Evolutionary conservation across 2,329 filamentous ascomycete genomes (phyloP).

Genomic region (Claviceps arundinis): DNA sequence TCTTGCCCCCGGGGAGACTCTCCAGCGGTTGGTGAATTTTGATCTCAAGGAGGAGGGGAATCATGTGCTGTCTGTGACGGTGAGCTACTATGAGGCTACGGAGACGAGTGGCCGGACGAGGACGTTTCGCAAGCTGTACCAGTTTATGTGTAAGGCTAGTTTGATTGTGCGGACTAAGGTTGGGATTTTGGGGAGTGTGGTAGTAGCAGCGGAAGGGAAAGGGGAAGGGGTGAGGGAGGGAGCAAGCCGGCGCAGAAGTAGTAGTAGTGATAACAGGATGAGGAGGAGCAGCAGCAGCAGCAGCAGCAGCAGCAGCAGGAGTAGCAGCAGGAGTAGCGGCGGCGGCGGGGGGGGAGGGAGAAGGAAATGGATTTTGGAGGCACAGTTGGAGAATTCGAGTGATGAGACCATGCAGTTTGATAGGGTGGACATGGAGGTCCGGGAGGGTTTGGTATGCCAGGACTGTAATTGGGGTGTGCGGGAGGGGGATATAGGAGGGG

Average conservation of each 20-base stretch:
- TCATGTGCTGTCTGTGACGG: constrained; percentile 84
- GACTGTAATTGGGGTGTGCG: constrained; percentile 43
- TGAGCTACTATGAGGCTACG: constrained; percentile 85
- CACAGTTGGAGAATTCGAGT: constrained; percentile 88
- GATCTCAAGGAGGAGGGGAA: constrained; percentile 89
- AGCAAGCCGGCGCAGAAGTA: no score
- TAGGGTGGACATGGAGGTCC: constrained; percentile 41
- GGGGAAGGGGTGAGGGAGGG: no score
- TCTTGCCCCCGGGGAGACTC: constrained; percentile 48
- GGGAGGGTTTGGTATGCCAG: constrained; percentile 34
- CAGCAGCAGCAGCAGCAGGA: background rate
- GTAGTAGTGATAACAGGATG: background rate
- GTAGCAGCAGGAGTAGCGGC: constrained; percentile 7
- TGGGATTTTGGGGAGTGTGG: constrained; percentile 25
- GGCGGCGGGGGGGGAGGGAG: constrained; percentile 5
- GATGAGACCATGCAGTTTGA: constrained; percentile 74
- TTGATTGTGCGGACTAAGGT: constrained; percentile 86
- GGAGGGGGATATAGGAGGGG: background rate
- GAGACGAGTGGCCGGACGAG: constrained; percentile 57
- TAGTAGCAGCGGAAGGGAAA: background rate
- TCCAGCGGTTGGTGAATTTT: constrained; percentile 74
- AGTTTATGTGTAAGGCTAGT: constrained; percentile 85
- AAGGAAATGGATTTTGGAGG: constrained; percentile 65
- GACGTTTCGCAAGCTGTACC: constrained; percentile 90
- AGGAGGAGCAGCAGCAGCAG: constrained; percentile 5